Base-by-base conservation (phyloP, 257 asterid species). In the Datura wrightii region DNA sequence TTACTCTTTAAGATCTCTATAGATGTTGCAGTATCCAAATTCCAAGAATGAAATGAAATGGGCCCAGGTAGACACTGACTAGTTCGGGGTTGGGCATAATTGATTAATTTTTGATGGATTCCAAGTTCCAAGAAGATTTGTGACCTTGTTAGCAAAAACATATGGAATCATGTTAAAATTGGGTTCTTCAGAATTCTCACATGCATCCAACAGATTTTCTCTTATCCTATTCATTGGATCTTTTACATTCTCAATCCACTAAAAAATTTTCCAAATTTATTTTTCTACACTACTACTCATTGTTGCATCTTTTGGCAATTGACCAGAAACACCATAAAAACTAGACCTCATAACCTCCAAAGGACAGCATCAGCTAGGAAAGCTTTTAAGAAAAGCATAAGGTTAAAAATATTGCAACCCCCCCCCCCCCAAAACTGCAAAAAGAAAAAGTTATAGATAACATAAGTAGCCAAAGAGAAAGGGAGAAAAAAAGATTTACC, bases 171-270 rank as follows among this genome's bases (percentile, higher is more conserved):
- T 36, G 74, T 66, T 36, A 66, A 66, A 37, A 36, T 16, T 66
- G 74, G n/a, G 74, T 66, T 66, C 74, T 36, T 66, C 76, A 36
- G 24, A 66, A 67, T 14, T 37, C 14, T 60, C 74, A 3, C 46
- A 44, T 44, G 9, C 18, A 63, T 10, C n/a, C 71, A 71, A 5
- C 36, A 5, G 79, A 71, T n/a, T 44, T 8, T 42, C 37, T 31
- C 10, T 42, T 42, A n/a, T 71, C 79, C 54, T 71, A 71, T 71
- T 71, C 9, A 69, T 44, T 10, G n/a, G 56, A 71, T 46, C 39
- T 71, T 71, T 9, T 39, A 71, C 39, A 44, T n/a, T 71, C 79
- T 41, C 53, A 70, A 70, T 70, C 79, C 54, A 70, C 79, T 70
- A 24, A 54, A 71, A 63, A 10, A 71, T 19, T 44, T 71, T 44